Base-by-base conservation (phyloP, 306 rosid species). In the Dryas drummondii region DNA sequence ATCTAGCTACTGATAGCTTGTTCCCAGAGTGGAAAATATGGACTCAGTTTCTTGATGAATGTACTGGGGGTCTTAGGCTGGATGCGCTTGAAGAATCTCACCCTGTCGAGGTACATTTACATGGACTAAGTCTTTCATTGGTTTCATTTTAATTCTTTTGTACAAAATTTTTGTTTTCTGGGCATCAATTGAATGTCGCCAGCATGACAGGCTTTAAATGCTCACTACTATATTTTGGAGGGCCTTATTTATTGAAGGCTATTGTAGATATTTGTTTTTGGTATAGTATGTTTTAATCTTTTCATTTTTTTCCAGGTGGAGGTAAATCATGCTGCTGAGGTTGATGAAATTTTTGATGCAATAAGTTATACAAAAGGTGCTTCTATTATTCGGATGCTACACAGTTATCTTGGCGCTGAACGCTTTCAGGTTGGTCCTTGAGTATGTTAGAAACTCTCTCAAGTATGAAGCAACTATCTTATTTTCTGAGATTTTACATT, bases 11-110 rank as follows among this genome's bases (percentile, higher is more conserved):
- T 71, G 98, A 91, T 84, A 84, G 86, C 87, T 74, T 91, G 82
- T 94, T 91, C 81, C 98, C 98, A 12, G 96, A 91, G 65, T 94
- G 98, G 98, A 81, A 87, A 77, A 79, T 94, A 86, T 94, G 98
- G 98, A 88, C 92, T 84, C 98, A 91, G 83, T 94, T 94, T 87
- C 94, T 91, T 78, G 73, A 84, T 78, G 98, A 90, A 79, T 66
- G 87, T 57, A 81, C 85, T 13, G 88, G 46, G 17, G 98, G 97
- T 82, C 96, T 94, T 66, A 88, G 70, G 75, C 78, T 94, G 80
- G 97, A 94, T 66, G 97, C 94, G 37, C 98, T 94, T 76, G 97
- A 90, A 6, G 97, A 84, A 84, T 91, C 97, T 67, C 98, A 94
- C 84, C 96, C 98, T 46, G 91, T 94, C 41, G 98, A 94, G 98